Percentiles rank a stretch among this genome's conserved stretches.
phyloP scores from a whole-genome alignment of 2,329 filamentous ascomycete species.

The Pyrenophora graminea region DNA sequence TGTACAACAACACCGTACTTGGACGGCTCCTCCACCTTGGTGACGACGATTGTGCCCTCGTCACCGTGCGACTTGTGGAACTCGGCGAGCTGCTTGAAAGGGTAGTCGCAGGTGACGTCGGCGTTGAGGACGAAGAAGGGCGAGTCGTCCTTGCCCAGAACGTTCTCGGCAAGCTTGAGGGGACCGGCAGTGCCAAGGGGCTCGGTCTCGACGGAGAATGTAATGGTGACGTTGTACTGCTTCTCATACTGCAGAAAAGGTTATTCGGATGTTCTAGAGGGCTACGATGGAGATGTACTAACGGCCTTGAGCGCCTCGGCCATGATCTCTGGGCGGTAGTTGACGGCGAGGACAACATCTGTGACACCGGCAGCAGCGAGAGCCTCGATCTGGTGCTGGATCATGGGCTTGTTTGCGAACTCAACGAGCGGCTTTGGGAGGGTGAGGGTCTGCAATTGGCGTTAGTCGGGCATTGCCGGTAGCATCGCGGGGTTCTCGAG shows the following conservation, averaged over 20 bases:
- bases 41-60: slow-evolving; percentile 97
- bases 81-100: slow-evolving; percentile 83
- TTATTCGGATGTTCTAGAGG: slow-evolving; percentile 15
- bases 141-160: slow-evolving; percentile 87
- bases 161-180: slow-evolving; percentile 90
- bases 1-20: slow-evolving; percentile 99
- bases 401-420: slow-evolving; percentile 99
- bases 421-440: slow-evolving; percentile 97
- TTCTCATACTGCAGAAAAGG: slow-evolving; percentile 71
- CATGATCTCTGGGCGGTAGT: slow-evolving; percentile 99
- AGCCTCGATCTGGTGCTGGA: slow-evolving; percentile 95
- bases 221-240: slow-evolving; percentile 91
- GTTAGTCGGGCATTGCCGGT: slow-evolving; percentile 27
- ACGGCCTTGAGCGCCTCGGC: slow-evolving; percentile 90
- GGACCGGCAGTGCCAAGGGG: slow-evolving; percentile 94
- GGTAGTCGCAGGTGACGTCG: slow-evolving; percentile 97
- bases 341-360: slow-evolving; percentile 96
- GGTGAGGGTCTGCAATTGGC: slow-evolving; percentile 74
- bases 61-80: slow-evolving; percentile 94
- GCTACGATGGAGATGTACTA: slow-evolving; percentile 33
- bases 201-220: slow-evolving; percentile 95
- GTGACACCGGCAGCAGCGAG: slow-evolving; percentile 92
- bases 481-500: slow-evolving; percentile 24
- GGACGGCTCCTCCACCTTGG: slow-evolving; percentile 97
- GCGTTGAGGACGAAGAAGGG: slow-evolving; percentile 99